Base-by-base conservation (phyloP, 306 rosid species). In the Castanea sativa region DNA sequence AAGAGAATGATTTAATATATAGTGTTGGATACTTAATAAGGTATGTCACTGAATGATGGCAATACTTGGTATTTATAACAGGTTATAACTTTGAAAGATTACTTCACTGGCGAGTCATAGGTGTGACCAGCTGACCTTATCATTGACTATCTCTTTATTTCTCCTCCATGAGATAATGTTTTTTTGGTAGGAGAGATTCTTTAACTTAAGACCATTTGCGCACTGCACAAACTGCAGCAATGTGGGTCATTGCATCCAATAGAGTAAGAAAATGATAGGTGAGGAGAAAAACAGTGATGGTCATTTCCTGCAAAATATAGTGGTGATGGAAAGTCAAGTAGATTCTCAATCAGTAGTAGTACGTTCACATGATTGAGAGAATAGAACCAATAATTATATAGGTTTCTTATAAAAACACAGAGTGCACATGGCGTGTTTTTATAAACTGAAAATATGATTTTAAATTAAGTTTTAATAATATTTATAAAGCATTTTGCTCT, bases 231-330 rank as follows among this genome's bases (percentile, higher is more conserved):
- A 20, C 60, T 68, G 43, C 53, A 3, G 10, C 32, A 25, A 6
- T 6, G 78, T 53, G 58, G 82, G 43, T 57, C 60, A 63, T 53
- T 64, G 25, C 49, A 21, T 8, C 2, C 4, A 7, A 19, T 43
- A 30, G 53, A 59, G 86, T 19, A 12, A 19, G 86, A 74, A 49
- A 78, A 83, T 78, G 70, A 74, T 33, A 7, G 41, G 12, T 45
- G 61, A 52, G 33, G 25, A 21, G 3, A 14, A 64, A 14, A 45
- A 6, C 18, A 4, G 4, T 1, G 52, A 14, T 58, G 2, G 27
- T 35, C 14, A 18, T 38, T 49, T 10, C 6, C 2, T 41, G 15
- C 29, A 63, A 63, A 15, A 29, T 29, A 29, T 63, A 75, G 49
- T 56, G 5, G 41, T n/a, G 25, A 23, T 27, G 29, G 19, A 9